phyloP scores from a whole-genome alignment of 2,329 filamentous ascomycete genomes.

The Fusarium buharicum region DNA sequence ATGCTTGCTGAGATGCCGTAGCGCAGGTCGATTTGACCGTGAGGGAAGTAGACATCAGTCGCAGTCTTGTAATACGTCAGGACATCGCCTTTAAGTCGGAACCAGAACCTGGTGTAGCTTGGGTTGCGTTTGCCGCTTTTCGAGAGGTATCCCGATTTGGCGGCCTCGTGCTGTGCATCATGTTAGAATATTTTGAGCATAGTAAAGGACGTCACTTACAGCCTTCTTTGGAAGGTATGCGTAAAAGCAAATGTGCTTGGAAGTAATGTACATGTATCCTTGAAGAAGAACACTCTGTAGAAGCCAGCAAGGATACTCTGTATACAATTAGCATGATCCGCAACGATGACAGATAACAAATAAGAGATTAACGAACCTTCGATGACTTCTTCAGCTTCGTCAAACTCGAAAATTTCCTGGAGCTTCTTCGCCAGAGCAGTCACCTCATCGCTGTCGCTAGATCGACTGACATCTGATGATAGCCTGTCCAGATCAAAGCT shows the following conservation, averaged over 20 bases:
- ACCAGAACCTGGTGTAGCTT: conserved; percentile 92
- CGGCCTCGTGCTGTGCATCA: conserved; percentile 68
- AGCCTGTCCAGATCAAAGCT: conserved; percentile 65
- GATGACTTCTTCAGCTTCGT: conserved; percentile 83
- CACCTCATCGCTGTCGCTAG: conserved; percentile 54
- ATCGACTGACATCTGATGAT: conserved; percentile 54
- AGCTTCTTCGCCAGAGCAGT: conserved; percentile 75
- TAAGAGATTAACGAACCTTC: conserved; percentile 64
- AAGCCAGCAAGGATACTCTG: conserved; percentile 93
- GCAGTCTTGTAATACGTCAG: conserved; percentile 88
- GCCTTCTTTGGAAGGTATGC: conserved; percentile 95
- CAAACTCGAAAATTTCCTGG: conserved; percentile 87
- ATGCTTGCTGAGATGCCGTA: conserved; percentile 90
- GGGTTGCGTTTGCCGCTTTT: conserved; percentile 91
- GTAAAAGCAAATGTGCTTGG: conserved; percentile 95
- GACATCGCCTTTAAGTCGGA: conserved; percentile 89
- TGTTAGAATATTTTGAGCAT: conserved; percentile 23
- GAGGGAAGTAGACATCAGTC: conserved; percentile 88
- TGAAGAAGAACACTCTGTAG: conserved; percentile 91
- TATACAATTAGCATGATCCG: conserved; percentile 25
- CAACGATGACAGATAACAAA: not conserved
- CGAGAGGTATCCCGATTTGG: conserved; percentile 87
- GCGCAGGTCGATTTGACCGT: conserved; percentile 89
- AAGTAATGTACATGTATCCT: conserved; percentile 95
- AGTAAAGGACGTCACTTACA: conserved; percentile 58